Conservation (phyloP, 2,329 filamentous ascomycete genomes). For the Zalaria obscura region DNA sequence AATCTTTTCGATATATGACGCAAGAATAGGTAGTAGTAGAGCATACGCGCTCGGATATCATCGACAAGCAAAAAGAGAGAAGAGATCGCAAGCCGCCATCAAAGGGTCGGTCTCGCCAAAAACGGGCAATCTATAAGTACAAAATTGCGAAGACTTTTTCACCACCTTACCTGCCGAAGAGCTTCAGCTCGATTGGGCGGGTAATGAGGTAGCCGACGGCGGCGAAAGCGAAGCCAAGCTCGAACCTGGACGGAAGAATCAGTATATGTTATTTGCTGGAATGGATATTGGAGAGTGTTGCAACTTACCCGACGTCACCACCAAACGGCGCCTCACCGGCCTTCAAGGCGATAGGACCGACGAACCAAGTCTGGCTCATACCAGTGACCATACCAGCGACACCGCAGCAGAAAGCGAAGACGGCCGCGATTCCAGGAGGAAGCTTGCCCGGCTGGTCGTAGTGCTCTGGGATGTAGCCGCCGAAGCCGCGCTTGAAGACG, state of each 20-base stretch:
- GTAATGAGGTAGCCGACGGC: conserved; percentile 37
- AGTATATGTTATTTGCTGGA: neutral
- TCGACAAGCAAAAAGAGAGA: neutral
- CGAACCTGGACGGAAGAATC: conserved; percentile 29
- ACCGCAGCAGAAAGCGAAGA: conserved; percentile 49
- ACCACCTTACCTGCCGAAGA: conserved; percentile 10
- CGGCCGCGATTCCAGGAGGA: conserved; percentile 49
- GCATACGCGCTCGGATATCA: neutral
- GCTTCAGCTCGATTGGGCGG: conserved; percentile 34
- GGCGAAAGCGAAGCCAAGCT: conserved; percentile 50
- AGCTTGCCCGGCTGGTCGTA: conserved; percentile 45
- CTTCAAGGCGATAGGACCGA: conserved; percentile 50
- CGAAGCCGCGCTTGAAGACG: conserved; percentile 48
- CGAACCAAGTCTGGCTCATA: conserved; percentile 55
- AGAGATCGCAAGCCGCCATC: neutral
- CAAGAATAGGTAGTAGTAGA: neutral
- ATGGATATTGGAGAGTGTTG: too few relatives aligned
- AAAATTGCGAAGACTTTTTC: neutral
- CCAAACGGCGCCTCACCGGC: conserved; percentile 38
- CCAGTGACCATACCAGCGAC: conserved; percentile 52
- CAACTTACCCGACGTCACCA: conserved; percentile 40
- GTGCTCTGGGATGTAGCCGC: conserved; percentile 42
- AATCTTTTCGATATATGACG: too few relatives aligned
- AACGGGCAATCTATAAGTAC: neutral
- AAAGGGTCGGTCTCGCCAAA: too few relatives aligned